Evolutionary conservation across 148 eudicot genomes (phyloP), one percentile per base, ranked within the genome.

Genomic region (Polygonum maritimum): DNA sequence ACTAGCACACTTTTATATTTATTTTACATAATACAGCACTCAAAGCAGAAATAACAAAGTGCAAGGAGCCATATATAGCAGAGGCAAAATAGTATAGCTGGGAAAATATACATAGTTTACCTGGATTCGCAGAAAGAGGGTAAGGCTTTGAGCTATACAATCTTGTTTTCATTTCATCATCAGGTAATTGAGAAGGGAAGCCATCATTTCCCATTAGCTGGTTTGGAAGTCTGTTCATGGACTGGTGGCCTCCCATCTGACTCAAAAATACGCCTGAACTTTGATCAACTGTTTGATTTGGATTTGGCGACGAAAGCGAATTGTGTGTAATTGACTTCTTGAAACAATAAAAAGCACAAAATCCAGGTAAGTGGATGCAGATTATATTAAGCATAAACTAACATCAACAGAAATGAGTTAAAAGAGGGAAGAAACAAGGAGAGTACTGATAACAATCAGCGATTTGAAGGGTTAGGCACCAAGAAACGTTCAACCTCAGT

Each of bases 101-200:
- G 3, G 16, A 15, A 16, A 16, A 65, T n/a, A 58, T 44, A 60
- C 39, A 54, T 9, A 44, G 48, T 35, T 71, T 80, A 85, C 88
- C 92, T 77, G 90, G 60, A 48, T 78, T 78, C 70, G 79, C 81
- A 15, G 84, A 74, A 71, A 85, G 79, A 54, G 83, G 41, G 82
- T 76, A 83, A 55, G 85, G 77, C 54, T 79, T 78, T 19, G 86
- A 69, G 57, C 69, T 62, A 76, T 79, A 83, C 77, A 73, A 80
- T 82, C 76, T 62, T 81, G 74, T 63, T 74, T 22, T 62, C 60
- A 55, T 81, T 73, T 78, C 83, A 31, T 15, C 47, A 47, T 81
- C 22, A 71, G 77, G 65, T 21, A 77, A 73, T 67, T 84, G 89
- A 78, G 85, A 75, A 70, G 74, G 79, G 26, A 84, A 60, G 65